Evolutionary conservation across 176 grass and related monocot species (phyloP), one percentile per base, ranked within the genome.

Genomic region (Aechmea fasciata): DNA sequence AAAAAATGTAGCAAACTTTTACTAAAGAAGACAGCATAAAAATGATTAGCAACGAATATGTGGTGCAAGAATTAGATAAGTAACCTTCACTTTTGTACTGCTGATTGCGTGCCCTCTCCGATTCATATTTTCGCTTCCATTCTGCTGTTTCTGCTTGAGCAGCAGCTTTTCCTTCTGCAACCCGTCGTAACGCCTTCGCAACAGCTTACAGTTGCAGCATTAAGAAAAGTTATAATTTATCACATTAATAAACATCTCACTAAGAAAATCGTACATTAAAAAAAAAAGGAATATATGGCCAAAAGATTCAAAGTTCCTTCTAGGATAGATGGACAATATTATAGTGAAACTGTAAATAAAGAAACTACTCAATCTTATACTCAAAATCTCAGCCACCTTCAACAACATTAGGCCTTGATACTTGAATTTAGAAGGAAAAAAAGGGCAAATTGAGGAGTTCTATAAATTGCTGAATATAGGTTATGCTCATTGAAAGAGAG

Each of bases 51-150:
- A 63, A 3, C 20, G 11, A 64, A 73, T 28, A 10, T 59, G 3
- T 47, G 49, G 9, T 18, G 23, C 55, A 18, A 18, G 55, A 15
- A 41, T 41, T 85, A 28, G 48, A 82, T 57, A 75, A 61, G 57
- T 64, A 25, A 92, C 92, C 81, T 89, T 83, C 83, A 54, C 50
- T 81, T 83, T 77, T 68, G 84, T 69, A 51, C 54, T 75, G 67
- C 70, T 80, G 52, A 51, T 71, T 89, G 51, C 78, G 78, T 62
- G 75, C 81, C 48, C 77, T 91, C 69, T 92, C 88, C 62, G 81
- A 62, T 79, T 96, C 85, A 71, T 96, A 91, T 69, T 91, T 96
- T 63, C 76, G 85, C 78, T 91, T 96, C 88, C 92, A 96, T 71
- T 89, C 85, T 68, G 85, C 88, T 52, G 92, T 85, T 65, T 96